Evolutionary conservation across 1,139 yeast species (phyloP).

Genomic region (Taphrina populina): DNA sequence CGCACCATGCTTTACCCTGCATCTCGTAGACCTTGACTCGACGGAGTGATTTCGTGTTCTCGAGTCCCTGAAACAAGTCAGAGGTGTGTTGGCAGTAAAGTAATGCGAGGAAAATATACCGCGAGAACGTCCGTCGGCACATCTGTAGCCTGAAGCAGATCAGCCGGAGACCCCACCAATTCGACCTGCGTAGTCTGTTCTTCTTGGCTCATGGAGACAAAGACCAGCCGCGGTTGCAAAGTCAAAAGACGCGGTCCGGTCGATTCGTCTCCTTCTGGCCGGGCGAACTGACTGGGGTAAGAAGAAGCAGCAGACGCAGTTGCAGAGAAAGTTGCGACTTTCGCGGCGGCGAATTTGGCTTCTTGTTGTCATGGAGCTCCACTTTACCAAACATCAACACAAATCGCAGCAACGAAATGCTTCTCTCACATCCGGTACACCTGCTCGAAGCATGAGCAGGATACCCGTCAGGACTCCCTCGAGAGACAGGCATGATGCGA

Average conservation of each 20-base stretch:
- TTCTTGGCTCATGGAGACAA: neutral
- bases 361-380: too few species aligned
- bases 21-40: constrained; percentile 86
- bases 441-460: constrained; percentile 16
- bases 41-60: constrained; percentile 25
- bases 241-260: too few species aligned
- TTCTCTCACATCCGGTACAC: too few species aligned
- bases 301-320: too few species aligned
- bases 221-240: neutral
- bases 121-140: constrained; percentile 10
- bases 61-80: constrained; percentile 6
- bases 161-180: constrained; percentile 25
- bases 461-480: constrained; percentile 15
- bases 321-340: too few species aligned
- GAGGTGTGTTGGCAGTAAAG: neutral
- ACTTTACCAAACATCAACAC: too few species aligned
- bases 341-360: too few species aligned
- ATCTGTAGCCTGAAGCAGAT: constrained; percentile 21
- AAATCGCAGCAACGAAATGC: too few species aligned
- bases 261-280: too few species aligned
- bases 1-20: constrained; percentile 82
- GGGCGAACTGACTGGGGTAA: too few species aligned
- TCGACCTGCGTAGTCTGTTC: constrained; percentile 21
- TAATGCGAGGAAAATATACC: neutral
- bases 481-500: too few species aligned